Evolutionary conservation across 352 stramenopile species (phyloP).

Genomic region (Phytophthora pinifolia): DNA sequence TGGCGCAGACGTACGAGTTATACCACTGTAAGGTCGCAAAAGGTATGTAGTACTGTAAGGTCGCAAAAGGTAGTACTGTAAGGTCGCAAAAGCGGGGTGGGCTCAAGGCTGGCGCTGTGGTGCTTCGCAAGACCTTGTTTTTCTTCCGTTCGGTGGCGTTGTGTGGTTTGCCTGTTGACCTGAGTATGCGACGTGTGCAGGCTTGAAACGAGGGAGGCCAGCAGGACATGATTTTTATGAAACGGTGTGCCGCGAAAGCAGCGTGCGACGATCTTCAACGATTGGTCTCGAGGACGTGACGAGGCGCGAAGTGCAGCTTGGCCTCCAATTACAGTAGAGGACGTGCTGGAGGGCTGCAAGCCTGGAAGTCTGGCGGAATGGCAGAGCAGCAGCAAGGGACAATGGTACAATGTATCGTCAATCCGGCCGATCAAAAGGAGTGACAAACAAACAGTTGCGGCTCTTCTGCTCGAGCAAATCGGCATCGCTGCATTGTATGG

Average conservation of each 20-base stretch:
- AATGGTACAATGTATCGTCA: conserved; percentile 9
- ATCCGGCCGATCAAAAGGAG: conserved; percentile 4
- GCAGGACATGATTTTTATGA: conserved; percentile 19
- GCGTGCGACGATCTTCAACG: conserved; percentile 15
- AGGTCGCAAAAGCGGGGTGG: background rate
- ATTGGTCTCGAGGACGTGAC: conserved; percentile 26
- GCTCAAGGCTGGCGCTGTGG: background rate
- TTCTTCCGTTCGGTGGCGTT: too few species aligned
- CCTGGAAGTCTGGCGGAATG: background rate
- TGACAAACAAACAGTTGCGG: background rate
- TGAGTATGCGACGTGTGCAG: conserved; percentile 15
- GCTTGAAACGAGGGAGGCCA: background rate
- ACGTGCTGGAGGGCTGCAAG: too few species aligned
- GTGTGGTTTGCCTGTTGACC: background rate
- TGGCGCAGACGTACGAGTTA: background rate
- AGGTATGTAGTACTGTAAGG: too few species aligned
- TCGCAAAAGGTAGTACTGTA: too few species aligned
- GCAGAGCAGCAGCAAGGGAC: background rate
- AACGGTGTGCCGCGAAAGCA: conserved; percentile 3
- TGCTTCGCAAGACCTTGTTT: too few species aligned
- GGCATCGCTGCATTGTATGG: background rate
- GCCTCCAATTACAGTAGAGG: too few species aligned
- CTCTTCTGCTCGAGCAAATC: conserved; percentile 10
- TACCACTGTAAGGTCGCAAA: conserved; percentile 19
- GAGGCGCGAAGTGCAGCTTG: background rate